Conservation (phyloP, 73 alveolate species). For the Paramecium caudatum region DNA sequence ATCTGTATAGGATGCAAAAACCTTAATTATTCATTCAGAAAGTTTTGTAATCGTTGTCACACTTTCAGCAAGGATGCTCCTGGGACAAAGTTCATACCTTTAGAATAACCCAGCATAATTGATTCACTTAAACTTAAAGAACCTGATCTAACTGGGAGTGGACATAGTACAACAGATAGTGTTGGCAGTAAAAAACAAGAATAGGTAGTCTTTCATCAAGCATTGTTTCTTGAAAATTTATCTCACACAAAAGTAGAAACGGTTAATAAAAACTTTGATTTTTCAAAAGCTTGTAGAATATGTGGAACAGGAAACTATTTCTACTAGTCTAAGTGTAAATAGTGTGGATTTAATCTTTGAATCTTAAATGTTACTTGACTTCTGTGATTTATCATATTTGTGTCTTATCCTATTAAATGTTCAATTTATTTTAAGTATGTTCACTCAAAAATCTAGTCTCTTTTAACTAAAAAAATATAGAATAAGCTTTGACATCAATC, state of each 20-base stretch:
- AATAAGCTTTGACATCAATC: too few relatives aligned
- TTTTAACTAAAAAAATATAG: too few relatives aligned
- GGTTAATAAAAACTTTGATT: constrained; percentile 1
- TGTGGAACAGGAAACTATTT: constrained; percentile 42
- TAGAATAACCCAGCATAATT: constrained; percentile 33
- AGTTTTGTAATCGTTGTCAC: constrained; percentile 91
- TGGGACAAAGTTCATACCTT: constrained; percentile 12
- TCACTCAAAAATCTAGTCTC: too few relatives aligned
- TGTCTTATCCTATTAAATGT: constrained; percentile 21
- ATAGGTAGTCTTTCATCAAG: not conserved
- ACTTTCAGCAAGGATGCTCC: not conserved
- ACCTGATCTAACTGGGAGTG: constrained; percentile 41
- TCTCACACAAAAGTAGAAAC: constrained; percentile 5
- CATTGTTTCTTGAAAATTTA: constrained; percentile 13
- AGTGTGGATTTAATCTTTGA: constrained; percentile 36
- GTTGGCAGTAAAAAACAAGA: not conserved
- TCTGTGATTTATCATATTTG: not conserved
- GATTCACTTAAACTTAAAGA: constrained; percentile 54
- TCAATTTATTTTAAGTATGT: too few relatives aligned
- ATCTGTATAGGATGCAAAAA: constrained; percentile 87
- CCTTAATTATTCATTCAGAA: constrained; percentile 90
- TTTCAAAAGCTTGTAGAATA: not conserved
- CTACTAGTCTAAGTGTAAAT: constrained; percentile 39
- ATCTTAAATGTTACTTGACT: not conserved
- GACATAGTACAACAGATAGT: constrained; percentile 47